phyloP scores from a whole-genome alignment of 805 yeast genomes.

The Diddensiella santjacobensis region DNA sequence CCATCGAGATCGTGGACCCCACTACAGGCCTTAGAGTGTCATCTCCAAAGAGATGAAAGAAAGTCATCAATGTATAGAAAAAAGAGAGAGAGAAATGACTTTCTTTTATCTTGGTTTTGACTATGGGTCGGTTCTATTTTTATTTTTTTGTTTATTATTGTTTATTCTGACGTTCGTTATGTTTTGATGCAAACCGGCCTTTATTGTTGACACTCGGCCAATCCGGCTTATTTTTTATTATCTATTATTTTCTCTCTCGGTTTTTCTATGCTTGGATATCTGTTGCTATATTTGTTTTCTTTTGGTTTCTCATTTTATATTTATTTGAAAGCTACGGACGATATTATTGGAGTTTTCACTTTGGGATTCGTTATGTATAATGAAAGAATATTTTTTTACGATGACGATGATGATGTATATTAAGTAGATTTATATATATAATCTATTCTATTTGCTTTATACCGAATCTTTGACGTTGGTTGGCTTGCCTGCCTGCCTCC shows the following conservation, averaged over 20 bases:
- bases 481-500: too few species aligned
- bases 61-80: background rate
- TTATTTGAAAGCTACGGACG: background rate
- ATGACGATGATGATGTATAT: background rate
- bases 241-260: background rate
- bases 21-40: slow-evolving; percentile 39
- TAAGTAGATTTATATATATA: background rate
- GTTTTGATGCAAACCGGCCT: too few species aligned
- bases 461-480: too few species aligned
- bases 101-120: background rate
- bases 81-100: background rate
- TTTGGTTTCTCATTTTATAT: background rate
- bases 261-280: background rate
- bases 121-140: background rate
- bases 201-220: too few species aligned
- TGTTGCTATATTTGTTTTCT: background rate
- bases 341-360: background rate
- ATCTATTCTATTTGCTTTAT: background rate
- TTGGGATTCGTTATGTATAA: background rate
- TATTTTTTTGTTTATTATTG: background rate
- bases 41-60: slow-evolving; percentile 1
- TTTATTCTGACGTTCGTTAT: background rate
- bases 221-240: too few species aligned
- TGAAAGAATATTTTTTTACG: background rate
- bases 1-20: slow-evolving; percentile 55